Conservation (phyloP, 768 basidiomycete genomes). For the Dacryopinax spathularia region DNA sequence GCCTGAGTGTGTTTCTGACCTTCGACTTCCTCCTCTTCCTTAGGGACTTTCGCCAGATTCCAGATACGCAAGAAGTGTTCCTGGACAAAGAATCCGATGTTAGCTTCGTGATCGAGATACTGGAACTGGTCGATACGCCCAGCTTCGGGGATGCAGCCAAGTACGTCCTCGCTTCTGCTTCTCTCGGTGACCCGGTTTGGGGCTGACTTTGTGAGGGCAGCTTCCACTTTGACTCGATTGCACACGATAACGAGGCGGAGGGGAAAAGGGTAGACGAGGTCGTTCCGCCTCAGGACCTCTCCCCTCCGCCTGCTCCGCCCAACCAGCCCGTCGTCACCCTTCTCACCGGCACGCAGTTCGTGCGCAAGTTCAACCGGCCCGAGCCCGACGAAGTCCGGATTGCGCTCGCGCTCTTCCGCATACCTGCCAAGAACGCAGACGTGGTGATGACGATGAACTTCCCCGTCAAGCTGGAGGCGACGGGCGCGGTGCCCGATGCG, state of each 20-base stretch:
- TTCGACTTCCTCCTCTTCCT: neutral
- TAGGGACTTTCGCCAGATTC: conserved; percentile 66
- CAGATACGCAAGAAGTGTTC: conserved; percentile 91
- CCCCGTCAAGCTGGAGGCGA: conserved; percentile 39
- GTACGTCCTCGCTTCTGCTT: conserved; percentile 27
- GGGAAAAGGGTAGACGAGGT: conserved; percentile 35
- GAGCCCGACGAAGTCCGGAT: conserved; percentile 56
- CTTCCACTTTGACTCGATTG: conserved; percentile 80
- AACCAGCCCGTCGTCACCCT: conserved; percentile 41
- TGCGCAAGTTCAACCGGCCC: conserved; percentile 61
- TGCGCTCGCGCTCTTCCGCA: conserved; percentile 66
- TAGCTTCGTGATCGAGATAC: conserved; percentile 73
- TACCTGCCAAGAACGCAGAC: conserved; percentile 57
- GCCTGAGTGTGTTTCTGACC: neutral
- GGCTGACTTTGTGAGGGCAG: conserved; percentile 36
- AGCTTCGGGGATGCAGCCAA: conserved; percentile 50
- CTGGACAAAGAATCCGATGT: conserved; percentile 51
- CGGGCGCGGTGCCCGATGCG: conserved; percentile 29
- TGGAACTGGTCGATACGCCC: conserved; percentile 51
- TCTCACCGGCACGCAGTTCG: conserved; percentile 53
- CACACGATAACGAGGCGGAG: conserved; percentile 73
- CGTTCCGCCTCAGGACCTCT: conserved; percentile 19
- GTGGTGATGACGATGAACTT: conserved; percentile 75
- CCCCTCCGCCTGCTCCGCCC: conserved; percentile 28
- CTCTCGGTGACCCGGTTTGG: conserved; percentile 10